Conservation (phyloP, 2,329 filamentous ascomycete species). For the Epichloe hybrida region DNA sequence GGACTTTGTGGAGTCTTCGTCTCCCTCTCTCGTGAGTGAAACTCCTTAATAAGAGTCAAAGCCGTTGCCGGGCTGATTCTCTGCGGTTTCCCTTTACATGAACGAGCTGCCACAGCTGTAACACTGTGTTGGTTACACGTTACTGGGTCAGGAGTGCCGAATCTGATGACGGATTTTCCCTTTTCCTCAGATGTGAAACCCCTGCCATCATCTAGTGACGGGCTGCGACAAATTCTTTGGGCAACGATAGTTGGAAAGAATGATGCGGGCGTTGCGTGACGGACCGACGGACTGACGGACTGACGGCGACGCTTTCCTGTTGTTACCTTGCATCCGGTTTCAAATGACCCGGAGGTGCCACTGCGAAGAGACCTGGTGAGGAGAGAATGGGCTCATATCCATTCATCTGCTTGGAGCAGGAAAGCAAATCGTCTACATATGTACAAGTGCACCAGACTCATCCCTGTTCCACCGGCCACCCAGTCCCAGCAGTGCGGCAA, state of each 20-base stretch:
- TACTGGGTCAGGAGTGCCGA: not conserved
- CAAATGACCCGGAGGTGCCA: not conserved
- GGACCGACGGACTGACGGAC: not conserved
- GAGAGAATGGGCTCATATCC: not conserved
- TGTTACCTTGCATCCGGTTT: not conserved
- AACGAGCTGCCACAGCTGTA: not conserved
- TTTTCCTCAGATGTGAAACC: not conserved
- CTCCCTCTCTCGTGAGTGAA: not conserved
- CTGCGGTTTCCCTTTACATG: not conserved
- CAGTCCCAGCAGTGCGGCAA: slow-evolving; percentile 5
- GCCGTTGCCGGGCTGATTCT: not conserved
- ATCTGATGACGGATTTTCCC: not conserved
- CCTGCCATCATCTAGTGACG: not conserved
- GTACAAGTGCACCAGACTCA: not conserved
- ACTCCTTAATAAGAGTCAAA: not conserved
- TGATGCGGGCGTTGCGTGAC: not conserved
- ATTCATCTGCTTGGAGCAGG: not conserved
- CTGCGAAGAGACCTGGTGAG: not conserved
- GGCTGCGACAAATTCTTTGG: not conserved
- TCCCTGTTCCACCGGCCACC: not conserved
- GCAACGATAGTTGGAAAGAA: not conserved
- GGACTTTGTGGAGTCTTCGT: not conserved
- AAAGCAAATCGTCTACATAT: not conserved
- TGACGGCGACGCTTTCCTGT: not conserved
- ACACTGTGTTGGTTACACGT: not conserved